phyloP scores from a whole-genome alignment of 768 basidiomycete genomes.

The Boletus coccyginus region DNA sequence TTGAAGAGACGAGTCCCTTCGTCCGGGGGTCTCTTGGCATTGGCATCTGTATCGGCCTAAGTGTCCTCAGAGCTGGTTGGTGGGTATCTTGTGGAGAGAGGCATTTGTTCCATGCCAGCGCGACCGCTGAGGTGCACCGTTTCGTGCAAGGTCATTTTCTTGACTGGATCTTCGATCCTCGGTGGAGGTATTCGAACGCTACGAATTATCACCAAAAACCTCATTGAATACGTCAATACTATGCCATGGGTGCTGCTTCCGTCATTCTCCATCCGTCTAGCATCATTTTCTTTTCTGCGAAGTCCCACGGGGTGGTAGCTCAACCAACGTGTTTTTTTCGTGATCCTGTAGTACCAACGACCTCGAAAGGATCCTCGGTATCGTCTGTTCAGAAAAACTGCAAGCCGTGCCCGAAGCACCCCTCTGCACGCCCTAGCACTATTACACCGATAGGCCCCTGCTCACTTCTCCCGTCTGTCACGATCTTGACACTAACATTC shows the following conservation, averaged over 20 bases:
- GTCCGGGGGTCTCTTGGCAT: constrained; percentile 91
- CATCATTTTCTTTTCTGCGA: constrained; percentile 91
- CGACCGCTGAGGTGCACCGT: neutral
- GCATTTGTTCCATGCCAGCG: neutral
- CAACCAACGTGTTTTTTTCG: neutral
- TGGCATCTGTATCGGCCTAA: constrained; percentile 89
- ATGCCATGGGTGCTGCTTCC: neutral
- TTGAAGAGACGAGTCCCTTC: constrained; percentile 93
- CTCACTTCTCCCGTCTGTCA: neutral
- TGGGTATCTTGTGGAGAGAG: constrained; percentile 36
- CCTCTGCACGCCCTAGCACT: constrained; percentile 83
- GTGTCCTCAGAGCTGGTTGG: constrained; percentile 96
- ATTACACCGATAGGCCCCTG: constrained; percentile 71
- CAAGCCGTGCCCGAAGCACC: constrained; percentile 53
- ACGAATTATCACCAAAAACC: constrained; percentile 93
- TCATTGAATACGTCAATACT: constrained; percentile 71
- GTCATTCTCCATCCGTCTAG: constrained; percentile 37
- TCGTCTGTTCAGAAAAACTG: constrained; percentile 90
- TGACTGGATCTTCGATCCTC: constrained; percentile 95
- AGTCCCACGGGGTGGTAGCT: constrained; percentile 90
- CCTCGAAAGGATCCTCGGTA: constrained; percentile 77
- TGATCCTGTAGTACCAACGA: neutral
- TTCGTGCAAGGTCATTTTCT: constrained; percentile 84
- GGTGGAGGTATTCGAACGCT: constrained; percentile 94
- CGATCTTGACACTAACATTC: neutral